These are phyloP conservation scores for Halophytophthora batemanensis DNA, from an alignment of 352 stramenopile species.

Conservation along the genomic window DNA sequence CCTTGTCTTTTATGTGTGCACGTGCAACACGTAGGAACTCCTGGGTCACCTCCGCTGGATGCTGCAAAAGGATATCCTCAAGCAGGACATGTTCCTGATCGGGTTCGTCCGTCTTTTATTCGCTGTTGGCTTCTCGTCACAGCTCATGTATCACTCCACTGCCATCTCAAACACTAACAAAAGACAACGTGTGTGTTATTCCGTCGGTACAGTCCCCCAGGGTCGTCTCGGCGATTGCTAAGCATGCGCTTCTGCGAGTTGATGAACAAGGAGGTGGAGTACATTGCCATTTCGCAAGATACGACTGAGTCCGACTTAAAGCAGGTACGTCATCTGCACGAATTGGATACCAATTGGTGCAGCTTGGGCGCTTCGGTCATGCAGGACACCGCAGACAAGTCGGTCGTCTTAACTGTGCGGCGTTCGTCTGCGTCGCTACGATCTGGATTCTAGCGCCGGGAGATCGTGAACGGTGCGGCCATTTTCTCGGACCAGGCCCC, in stretches of 20 bases:
- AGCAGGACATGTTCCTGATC: conserved; percentile 89
- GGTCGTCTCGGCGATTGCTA: conserved; percentile 63
- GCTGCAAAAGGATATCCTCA: conserved; percentile 79
- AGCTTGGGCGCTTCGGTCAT: too few species aligned
- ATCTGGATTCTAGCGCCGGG: conserved; percentile 36
- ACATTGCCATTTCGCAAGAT: conserved; percentile 92
- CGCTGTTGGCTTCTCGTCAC: not conserved
- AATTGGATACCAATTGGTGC: not conserved
- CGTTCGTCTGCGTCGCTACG: not conserved
- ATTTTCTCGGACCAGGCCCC: conserved; percentile 91
- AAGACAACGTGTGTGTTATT: not conserved
- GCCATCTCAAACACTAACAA: not conserved
- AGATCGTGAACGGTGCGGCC: conserved; percentile 66
- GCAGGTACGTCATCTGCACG: conserved; percentile 35
- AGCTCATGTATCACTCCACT: not conserved
- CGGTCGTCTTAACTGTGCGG: too few species aligned
- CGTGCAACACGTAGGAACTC: conserved; percentile 38
- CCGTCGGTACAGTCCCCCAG: conserved; percentile 51
- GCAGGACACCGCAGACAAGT: too few species aligned
- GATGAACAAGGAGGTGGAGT: conserved; percentile 83
- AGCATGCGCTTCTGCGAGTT: conserved; percentile 87
- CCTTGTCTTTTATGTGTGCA: not conserved
- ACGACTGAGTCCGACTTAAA: conserved; percentile 93
- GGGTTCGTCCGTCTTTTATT: conserved; percentile 29
- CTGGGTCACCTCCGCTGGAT: conserved; percentile 83